A percentile compares a stretch with the other conserved stretches of the same genome.
These are phyloP conservation scores for Yarrowia porcina DNA, from an alignment of 805 yeast species.

Conservation along the genomic window DNA sequence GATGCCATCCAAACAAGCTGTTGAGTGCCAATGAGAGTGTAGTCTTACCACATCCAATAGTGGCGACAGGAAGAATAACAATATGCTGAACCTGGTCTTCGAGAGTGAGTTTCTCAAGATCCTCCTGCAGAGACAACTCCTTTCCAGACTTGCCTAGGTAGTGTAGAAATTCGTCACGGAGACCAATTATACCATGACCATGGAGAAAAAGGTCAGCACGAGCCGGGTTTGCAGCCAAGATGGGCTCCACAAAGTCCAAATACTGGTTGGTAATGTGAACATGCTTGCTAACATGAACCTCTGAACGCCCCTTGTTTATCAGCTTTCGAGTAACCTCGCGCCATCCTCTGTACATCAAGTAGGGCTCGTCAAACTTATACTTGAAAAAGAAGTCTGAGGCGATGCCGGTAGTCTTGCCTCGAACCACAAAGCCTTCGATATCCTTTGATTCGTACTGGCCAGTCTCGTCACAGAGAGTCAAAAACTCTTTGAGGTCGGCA, in stretches of 20 bases:
- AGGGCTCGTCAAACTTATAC: constrained; percentile 93
- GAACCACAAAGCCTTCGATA: constrained; percentile 89
- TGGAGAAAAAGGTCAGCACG: constrained; percentile 46
- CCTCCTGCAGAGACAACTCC: constrained; percentile 41
- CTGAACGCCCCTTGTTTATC: constrained; percentile 28
- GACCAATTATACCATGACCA: constrained; percentile 69
- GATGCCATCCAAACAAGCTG: constrained; percentile 63
- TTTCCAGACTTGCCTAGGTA: constrained; percentile 55
- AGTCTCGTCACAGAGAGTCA: constrained; percentile 55
- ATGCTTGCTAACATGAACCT: constrained; percentile 34
- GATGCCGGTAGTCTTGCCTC: constrained; percentile 47
- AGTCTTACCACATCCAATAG: constrained; percentile 94
- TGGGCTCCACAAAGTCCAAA: constrained; percentile 59
- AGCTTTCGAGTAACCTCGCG: constrained; percentile 73
- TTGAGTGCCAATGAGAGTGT: constrained; percentile 65
- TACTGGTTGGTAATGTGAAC: constrained; percentile 49
- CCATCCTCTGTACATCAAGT: constrained; percentile 82
- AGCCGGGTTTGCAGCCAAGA: constrained; percentile 50
- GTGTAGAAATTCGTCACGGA: constrained; percentile 64
- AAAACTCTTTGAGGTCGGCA: constrained; percentile 46
- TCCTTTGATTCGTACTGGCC: constrained; percentile 73
- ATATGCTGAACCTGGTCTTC: constrained; percentile 35
- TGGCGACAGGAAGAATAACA: constrained; percentile 77
- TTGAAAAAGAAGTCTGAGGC: constrained; percentile 71
- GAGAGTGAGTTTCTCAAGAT: constrained; percentile 8